Conservation (phyloP, 306 rosid species). For the Quercus agrifolia region DNA sequence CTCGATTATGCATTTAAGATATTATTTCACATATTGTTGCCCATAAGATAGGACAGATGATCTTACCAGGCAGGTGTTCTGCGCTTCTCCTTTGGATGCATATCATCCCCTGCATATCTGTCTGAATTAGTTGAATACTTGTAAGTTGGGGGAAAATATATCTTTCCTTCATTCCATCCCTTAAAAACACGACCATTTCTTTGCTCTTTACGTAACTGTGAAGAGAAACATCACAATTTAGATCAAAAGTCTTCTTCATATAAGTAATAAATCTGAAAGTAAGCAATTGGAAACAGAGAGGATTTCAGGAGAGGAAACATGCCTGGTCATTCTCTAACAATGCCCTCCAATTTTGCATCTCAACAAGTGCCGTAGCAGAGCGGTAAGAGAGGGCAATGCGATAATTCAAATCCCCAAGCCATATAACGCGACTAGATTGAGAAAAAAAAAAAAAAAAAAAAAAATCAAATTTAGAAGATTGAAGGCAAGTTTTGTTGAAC, state of each 20-base stretch:
- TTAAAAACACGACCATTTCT: slow-evolving; percentile 75
- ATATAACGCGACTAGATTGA: slow-evolving; percentile 71
- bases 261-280: neutral
- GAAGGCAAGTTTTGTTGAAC: slow-evolving; percentile 2
- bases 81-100: slow-evolving; percentile 94
- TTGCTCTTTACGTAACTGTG: slow-evolving; percentile 92
- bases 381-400: slow-evolving; percentile 91
- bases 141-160: slow-evolving; percentile 97
- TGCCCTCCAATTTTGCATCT: slow-evolving; percentile 99
- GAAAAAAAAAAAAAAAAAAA: neutral
- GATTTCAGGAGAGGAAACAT: slow-evolving; percentile 23
- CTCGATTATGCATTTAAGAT: slow-evolving; percentile 6
- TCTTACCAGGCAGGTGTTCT: slow-evolving; percentile 98
- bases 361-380: slow-evolving; percentile 94
- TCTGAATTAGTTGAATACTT: slow-evolving; percentile 97
- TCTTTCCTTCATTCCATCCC: slow-evolving; percentile 99
- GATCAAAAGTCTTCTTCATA: slow-evolving; percentile 1
- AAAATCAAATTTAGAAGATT: slow-evolving; percentile 14
- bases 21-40: slow-evolving; percentile 1
- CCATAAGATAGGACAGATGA: slow-evolving; percentile 16
- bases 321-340: slow-evolving; percentile 95
- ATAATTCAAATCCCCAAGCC: slow-evolving; percentile 99
- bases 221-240: slow-evolving; percentile 22
- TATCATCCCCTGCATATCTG: slow-evolving; percentile 90
- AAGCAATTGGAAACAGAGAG: slow-evolving; percentile 8